Percentiles rank a stretch among this genome's conserved stretches.
phyloP scores from a whole-genome alignment of 2,329 filamentous ascomycete genomes.

The Botrytis byssoidea region DNA sequence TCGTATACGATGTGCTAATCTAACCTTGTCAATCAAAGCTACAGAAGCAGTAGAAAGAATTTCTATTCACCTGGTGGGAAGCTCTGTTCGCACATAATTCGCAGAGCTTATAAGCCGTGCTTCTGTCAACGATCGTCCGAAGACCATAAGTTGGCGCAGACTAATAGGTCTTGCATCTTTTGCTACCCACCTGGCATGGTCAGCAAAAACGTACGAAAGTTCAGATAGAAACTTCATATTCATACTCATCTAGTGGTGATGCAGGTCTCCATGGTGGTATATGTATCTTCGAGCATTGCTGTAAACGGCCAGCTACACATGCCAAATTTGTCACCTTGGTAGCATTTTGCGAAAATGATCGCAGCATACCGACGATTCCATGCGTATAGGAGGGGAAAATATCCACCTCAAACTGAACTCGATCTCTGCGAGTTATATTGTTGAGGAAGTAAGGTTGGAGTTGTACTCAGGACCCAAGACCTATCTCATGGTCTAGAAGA shows the following conservation, averaged over 20 bases:
- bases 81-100: constrained; percentile 94
- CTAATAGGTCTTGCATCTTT: constrained; percentile 94
- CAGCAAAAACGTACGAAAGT: constrained; percentile 18
- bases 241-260: constrained; percentile 62
- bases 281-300: constrained; percentile 25
- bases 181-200: constrained; percentile 73
- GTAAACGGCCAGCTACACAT: constrained; percentile 13
- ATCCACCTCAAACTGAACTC: constrained; percentile 8
- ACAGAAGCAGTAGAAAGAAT: neutral
- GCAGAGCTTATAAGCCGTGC: constrained; percentile 86
- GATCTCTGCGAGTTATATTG: constrained; percentile 9
- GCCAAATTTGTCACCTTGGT: constrained; percentile 36
- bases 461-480: neutral
- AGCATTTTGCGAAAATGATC: constrained; percentile 38
- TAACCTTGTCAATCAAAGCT: constrained; percentile 39
- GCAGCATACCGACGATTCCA: constrained; percentile 41
- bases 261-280: constrained; percentile 59
- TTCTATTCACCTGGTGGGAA: constrained; percentile 69
- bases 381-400: constrained; percentile 23
- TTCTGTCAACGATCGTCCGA: constrained; percentile 90
- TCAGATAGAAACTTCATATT: constrained; percentile 34
- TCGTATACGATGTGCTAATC: constrained; percentile 87
- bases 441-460: neutral
- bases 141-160: constrained; percentile 93
- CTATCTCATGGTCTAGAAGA: constrained; percentile 2